phyloP scores from a whole-genome alignment of 2,329 filamentous ascomycete species.

The Penicillium sp. region DNA sequence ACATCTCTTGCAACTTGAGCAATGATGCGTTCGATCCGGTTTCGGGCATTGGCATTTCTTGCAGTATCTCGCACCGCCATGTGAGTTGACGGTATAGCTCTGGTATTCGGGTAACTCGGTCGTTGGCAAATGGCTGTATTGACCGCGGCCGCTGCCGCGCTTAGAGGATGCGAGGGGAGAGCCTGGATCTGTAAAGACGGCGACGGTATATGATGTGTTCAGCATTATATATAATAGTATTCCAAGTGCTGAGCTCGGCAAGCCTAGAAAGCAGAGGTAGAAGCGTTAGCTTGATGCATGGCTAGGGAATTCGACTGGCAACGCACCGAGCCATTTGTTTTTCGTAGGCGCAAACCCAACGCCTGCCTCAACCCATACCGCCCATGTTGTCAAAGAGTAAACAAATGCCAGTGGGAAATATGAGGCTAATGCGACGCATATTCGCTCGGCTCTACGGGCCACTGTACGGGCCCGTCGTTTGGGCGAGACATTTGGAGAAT shows the following conservation, averaged over 20 bases:
- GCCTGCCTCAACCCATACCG: conserved; percentile 76
- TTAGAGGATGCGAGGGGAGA: conserved; percentile 46
- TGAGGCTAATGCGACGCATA: conserved; percentile 72
- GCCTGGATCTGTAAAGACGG: conserved; percentile 89
- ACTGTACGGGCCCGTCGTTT: conserved; percentile 41
- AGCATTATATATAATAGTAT: conserved; percentile 71
- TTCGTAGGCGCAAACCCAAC: conserved; percentile 59
- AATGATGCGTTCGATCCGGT: conserved; percentile 94
- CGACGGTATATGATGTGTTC: conserved; percentile 85
- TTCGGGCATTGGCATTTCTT: conserved; percentile 96
- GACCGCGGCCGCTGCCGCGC: conserved; percentile 27
- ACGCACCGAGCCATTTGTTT: conserved; percentile 43
- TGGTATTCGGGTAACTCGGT: conserved; percentile 60
- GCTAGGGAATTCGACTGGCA: neutral
- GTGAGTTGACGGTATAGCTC: conserved; percentile 87
- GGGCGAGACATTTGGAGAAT: conserved; percentile 37
- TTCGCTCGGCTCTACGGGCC: conserved; percentile 63
- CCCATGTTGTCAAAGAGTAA: conserved; percentile 88
- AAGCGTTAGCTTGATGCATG: neutral
- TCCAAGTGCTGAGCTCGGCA: conserved; percentile 58
- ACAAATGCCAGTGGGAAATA: conserved; percentile 90
- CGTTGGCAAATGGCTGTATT: conserved; percentile 78
- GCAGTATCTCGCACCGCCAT: conserved; percentile 82
- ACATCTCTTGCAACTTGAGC: conserved; percentile 88
- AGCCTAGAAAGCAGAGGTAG: conserved; percentile 25